Evolutionary conservation across 176 grass and related monocot species (phyloP).

Genomic region (Panicum miliaceum): DNA sequence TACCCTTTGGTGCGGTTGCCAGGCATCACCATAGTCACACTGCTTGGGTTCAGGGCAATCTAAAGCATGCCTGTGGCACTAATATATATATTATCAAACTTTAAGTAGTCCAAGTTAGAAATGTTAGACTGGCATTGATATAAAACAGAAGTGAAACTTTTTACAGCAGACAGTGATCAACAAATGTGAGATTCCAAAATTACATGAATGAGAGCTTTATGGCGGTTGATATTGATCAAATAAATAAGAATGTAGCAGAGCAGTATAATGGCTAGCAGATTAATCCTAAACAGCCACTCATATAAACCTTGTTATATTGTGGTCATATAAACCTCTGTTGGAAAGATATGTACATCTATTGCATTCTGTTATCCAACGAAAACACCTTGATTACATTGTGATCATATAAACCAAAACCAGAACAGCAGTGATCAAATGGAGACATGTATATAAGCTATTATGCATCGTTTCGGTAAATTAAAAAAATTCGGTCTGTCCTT

Average conservation of each 20-base stretch:
- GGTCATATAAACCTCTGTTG: background rate
- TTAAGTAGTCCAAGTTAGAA: background rate
- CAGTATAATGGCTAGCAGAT: background rate
- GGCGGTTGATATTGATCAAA: background rate
- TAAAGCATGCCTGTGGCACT: background rate
- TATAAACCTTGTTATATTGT: too few relatives aligned
- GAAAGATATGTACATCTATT: background rate
- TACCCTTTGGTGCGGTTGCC: too few relatives aligned
- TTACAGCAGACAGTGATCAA: background rate
- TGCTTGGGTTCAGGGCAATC: background rate
- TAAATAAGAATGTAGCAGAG: background rate
- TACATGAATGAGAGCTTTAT: background rate
- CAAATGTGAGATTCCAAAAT: background rate
- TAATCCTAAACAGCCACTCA: background rate
- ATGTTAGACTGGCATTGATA: background rate
- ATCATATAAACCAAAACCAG: slow-evolving; percentile 9
- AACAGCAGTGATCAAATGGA: background rate
- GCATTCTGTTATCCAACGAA: background rate
- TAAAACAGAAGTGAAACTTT: background rate
- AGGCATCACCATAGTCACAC: too few relatives aligned
- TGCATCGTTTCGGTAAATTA: background rate
- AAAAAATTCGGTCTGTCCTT: too few relatives aligned
- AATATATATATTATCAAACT: background rate
- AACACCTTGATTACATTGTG: slow-evolving; percentile 5
- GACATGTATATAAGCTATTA: background rate